Base-by-base conservation (phyloP, 2,329 filamentous ascomycete genomes). In the Neocatenulostroma microsporum region DNA sequence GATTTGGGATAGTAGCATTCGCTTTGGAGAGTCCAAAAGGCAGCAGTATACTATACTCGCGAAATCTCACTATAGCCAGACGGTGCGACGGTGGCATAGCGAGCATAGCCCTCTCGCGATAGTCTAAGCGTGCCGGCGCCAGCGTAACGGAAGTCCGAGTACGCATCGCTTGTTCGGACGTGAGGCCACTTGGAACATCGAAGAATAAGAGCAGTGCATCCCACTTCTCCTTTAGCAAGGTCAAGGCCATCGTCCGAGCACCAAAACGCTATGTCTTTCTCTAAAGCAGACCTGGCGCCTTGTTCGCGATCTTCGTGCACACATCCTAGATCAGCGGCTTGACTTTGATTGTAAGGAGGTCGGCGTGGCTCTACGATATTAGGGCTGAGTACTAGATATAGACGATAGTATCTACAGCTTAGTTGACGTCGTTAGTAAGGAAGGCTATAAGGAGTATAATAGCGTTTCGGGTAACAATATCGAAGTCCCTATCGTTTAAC, bases 351-450 rank as follows among this genome's bases (percentile, higher is more conserved):
- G 48, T 41, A 3, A 67, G 40, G 2, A 43, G 25, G 0, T 49
- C 13, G 1, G 56, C 7, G 30, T 60, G 44, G 2, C 21, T 27
- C 5, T 38, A 14, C 1, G 54, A 48, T 0, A 68, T 14, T 3
- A 58, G 34, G 2, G 62, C 61, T 0, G 67, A 72, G 47, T 69
- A 70, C 67, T 66, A 70, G 3, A 68, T 8, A 45, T 70, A 64
- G 1, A 67, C 42, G 29, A 68, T 66, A 12, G 50, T 51, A 0
- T 57, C 53, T 2, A 50, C 43, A 1, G 55, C 57, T 5, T 41
- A 39, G 0, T 53, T 40, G 0, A 6, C 58, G 37, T 46, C 34
- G 1, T 24, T 7, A 21, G 24, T 20, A 4, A 18, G 21, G 2
- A 48, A 21, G 1, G 55, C 55, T 4, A 62, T 37, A 4, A 71